phyloP scores from a whole-genome alignment of 2,329 filamentous ascomycete species.

The Aphanoascus verrucosus region DNA sequence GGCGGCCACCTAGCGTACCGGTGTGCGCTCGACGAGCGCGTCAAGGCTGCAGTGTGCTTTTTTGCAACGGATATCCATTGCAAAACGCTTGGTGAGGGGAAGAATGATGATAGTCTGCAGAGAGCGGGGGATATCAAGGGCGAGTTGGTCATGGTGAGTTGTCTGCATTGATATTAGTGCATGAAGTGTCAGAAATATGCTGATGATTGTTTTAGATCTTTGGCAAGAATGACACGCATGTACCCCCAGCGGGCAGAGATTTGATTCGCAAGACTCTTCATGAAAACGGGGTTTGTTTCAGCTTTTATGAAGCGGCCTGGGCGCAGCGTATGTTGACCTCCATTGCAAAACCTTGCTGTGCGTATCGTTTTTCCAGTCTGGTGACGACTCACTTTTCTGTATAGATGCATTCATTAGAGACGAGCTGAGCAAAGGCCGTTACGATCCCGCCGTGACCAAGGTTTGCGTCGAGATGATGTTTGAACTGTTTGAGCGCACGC shows the following conservation, averaged over 20 bases:
- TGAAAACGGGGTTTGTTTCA: conserved; percentile 61
- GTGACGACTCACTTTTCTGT: neutral
- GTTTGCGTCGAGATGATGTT: conserved; percentile 84
- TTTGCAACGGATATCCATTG: conserved; percentile 88
- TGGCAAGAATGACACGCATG: conserved; percentile 81
- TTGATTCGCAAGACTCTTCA: conserved; percentile 72
- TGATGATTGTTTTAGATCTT: conserved; percentile 50
- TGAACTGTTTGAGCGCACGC: conserved; percentile 67
- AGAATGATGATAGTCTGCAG: conserved; percentile 52
- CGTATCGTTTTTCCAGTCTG: neutral
- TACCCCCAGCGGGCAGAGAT: conserved; percentile 71
- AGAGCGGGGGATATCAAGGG: conserved; percentile 58
- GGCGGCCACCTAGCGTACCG: conserved; percentile 77
- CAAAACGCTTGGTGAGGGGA: conserved; percentile 59
- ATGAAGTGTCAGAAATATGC: neutral
- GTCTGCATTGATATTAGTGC: neutral
- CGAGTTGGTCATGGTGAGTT: conserved; percentile 60
- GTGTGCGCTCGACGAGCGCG: conserved; percentile 61
- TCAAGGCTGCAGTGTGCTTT: conserved; percentile 70
- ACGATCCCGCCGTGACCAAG: conserved; percentile 76
- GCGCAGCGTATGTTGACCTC: conserved; percentile 56
- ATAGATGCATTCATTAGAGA: conserved; percentile 81
- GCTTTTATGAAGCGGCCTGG: conserved; percentile 84
- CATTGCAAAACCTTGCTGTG: neutral
- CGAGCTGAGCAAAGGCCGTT: conserved; percentile 85